Evolutionary conservation across 1,139 yeast species (phyloP).

Genomic region (Nadsonia commutata): DNA sequence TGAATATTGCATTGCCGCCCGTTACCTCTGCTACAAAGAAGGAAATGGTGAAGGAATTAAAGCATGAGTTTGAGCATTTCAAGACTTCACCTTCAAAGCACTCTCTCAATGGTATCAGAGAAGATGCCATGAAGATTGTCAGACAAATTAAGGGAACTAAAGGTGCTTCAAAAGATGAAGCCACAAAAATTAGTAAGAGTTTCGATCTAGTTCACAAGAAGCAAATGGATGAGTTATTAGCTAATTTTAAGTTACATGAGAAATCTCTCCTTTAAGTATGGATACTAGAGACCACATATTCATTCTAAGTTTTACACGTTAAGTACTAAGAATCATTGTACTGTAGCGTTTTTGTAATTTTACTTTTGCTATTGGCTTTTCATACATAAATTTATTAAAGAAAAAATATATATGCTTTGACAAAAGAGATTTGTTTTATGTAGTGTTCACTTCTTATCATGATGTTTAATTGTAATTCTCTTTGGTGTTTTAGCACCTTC

Average conservation of each 20-base stretch:
- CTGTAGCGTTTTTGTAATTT: too few relatives aligned
- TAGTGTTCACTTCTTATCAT: too few relatives aligned
- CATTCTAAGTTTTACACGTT: too few relatives aligned
- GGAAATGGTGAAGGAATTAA: constrained; percentile 37
- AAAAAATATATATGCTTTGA: too few relatives aligned
- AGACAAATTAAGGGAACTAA: background rate
- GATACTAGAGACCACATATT: too few relatives aligned
- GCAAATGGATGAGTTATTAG: background rate
- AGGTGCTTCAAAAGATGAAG: background rate
- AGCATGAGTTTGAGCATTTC: constrained; percentile 48
- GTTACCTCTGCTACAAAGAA: constrained; percentile 55
- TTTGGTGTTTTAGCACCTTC: constrained; percentile 3
- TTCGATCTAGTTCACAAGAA: background rate
- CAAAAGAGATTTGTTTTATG: too few relatives aligned
- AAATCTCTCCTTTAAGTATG: background rate
- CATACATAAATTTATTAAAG: too few relatives aligned
- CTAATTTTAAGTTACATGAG: background rate
- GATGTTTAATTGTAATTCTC: background rate
- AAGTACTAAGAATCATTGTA: too few relatives aligned
- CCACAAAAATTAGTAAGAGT: background rate
- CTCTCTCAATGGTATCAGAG: background rate
- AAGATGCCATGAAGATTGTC: background rate
- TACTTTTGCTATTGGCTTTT: too few relatives aligned
- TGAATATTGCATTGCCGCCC: constrained; percentile 65
- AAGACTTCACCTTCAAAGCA: constrained; percentile 21